Conservation (phyloP, 208 protist genomes). For the Wallacemonas rigidus region DNA sequence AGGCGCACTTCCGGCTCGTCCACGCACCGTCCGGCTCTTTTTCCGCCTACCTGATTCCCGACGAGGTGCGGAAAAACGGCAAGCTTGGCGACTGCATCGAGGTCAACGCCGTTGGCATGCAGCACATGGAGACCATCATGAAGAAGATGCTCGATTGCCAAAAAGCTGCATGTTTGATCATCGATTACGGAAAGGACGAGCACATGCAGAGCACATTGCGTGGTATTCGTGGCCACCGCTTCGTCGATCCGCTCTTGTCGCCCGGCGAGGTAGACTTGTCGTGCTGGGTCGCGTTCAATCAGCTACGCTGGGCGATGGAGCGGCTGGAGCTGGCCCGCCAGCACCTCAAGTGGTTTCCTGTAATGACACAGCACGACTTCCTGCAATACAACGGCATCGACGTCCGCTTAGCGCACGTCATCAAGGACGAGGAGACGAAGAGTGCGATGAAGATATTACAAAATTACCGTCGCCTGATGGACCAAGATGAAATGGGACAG, state of each 20-base stretch:
- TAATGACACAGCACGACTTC: conserved; percentile 87
- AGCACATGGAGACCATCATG: conserved; percentile 88
- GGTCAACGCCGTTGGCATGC: conserved; percentile 86
- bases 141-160: conserved; percentile 84
- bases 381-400: conserved; percentile 87
- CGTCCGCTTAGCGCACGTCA: conserved; percentile 79
- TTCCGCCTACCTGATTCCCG: conserved; percentile 87
- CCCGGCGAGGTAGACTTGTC: conserved; percentile 94
- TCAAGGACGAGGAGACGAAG: conserved; percentile 90
- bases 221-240: conserved; percentile 89
- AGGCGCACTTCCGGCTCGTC: conserved; percentile 89
- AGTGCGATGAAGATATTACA: conserved; percentile 87
- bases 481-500: conserved; percentile 84
- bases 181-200: conserved; percentile 94
- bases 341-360: conserved; percentile 85
- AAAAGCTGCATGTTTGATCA: conserved; percentile 84
- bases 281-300: conserved; percentile 87
- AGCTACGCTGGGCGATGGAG: conserved; percentile 83
- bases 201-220: conserved; percentile 90
- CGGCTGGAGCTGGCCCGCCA: conserved; percentile 78
- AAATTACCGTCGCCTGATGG: conserved; percentile 85
- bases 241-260: conserved; percentile 85
- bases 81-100: conserved; percentile 82
- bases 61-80: conserved; percentile 71
- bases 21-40: conserved; percentile 86